These are phyloP conservation scores for Gardenia jasminoides DNA, from an alignment of 257 asterid species.

Conservation along the genomic window DNA sequence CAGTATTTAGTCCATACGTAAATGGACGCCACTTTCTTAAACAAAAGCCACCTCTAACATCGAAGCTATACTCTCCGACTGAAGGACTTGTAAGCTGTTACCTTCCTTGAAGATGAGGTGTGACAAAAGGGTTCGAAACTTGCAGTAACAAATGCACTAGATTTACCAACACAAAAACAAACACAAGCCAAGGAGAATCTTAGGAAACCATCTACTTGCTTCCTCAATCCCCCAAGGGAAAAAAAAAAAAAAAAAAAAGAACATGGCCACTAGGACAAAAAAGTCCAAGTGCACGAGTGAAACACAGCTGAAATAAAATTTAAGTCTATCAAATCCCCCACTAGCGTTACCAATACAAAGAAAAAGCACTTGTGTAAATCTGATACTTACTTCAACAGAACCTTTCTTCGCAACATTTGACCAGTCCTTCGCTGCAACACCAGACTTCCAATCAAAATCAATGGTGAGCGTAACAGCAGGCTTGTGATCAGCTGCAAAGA, in stretches of 20 bases:
- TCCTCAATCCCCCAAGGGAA: background rate
- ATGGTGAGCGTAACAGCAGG: constrained; percentile 59
- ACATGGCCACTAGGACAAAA: background rate
- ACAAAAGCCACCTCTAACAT: background rate
- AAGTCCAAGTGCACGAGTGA: background rate
- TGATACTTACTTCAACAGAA: constrained; percentile 71
- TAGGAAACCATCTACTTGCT: background rate
- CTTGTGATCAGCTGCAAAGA: constrained; percentile 65
- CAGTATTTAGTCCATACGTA: background rate
- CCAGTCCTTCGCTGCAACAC: constrained; percentile 96
- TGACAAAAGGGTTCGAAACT: background rate
- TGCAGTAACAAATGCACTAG: constrained; percentile 1
- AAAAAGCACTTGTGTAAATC: background rate
- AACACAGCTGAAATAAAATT: background rate
- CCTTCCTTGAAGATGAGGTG: background rate
- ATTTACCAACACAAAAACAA: background rate
- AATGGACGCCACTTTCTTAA: background rate
- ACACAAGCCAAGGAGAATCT: background rate
- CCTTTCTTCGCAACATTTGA: constrained; percentile 85
- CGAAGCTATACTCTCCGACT: background rate
- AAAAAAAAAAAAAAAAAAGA: background rate
- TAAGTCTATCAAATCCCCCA: background rate
- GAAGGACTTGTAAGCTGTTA: background rate
- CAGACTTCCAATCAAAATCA: constrained; percentile 93
- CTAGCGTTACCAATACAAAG: background rate